Base-by-base conservation (phyloP, 441 rosid genomes). In the Macaranga tanarius region DNA sequence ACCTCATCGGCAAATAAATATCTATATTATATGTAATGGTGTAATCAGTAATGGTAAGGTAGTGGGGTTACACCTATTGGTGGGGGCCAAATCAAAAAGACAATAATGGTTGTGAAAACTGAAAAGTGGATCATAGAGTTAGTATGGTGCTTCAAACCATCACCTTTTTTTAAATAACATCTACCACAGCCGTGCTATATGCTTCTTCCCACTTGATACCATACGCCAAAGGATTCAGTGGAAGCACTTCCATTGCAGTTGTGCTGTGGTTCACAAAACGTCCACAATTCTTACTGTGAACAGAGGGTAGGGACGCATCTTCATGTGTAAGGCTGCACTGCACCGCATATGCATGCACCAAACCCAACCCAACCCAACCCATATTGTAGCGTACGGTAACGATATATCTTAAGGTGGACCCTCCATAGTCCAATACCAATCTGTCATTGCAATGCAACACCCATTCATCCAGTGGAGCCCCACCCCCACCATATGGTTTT, bases 401-500 rank as follows among this genome's bases (percentile, higher is more conserved):
- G 22, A 31, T 7, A 2, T 7, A 47, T 25, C 13, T 22, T 23
- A 64, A 44, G 69, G 75, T 5, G 17, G 54, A 13, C 69, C 65
- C 66, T 60, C n/a, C n/a, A n/a, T n/a, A n/a, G n/a, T n/a, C n/a
- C 26, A 10, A 13, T 6, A 7, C 67, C 42, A 19, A 34, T 50
- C 79, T 72, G 73, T 65, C 55, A 25, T 71, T 51, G 50, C 0
- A 40, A 58, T 40, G 67, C 79, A 60, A 58, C 62, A 50, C 7
- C 79, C 65, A 52, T 66, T 42, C 9, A 59, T 75, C 58, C 9
- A 0, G 0, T 58, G 73, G 73, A 68, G 69, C 79, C n/a, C n/a
- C n/a, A n/a, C n/a, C n/a, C n/a, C 73, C 48, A 70, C 69, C 72
- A 20, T 42, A 4, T 5, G 4, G 40, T 15, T 0, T 20, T 34